Conservation (phyloP, 176 grass and related monocot genomes). For the Rhynchospora breviuscula region DNA sequence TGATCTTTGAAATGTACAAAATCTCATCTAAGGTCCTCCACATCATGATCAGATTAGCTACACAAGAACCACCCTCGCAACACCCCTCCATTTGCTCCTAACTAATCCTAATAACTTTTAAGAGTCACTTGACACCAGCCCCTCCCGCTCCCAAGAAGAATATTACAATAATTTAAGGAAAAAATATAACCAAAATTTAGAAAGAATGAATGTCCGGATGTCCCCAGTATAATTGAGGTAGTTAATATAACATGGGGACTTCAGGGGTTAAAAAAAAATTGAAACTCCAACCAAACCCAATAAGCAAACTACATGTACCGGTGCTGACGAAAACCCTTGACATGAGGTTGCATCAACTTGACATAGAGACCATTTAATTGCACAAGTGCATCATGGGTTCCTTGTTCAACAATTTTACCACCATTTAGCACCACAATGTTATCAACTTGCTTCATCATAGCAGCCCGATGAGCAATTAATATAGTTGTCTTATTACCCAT, state of each 20-base stretch:
- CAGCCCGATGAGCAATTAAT: conserved; percentile 74
- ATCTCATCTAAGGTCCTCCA: conserved; percentile 8
- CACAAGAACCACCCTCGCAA: background rate
- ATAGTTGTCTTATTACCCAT: conserved; percentile 99
- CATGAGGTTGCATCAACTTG: conserved; percentile 97
- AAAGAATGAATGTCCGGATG: conserved; percentile 8
- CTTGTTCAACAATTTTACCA: conserved; percentile 91
- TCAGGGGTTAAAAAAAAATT: background rate
- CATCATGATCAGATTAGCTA: conserved; percentile 9
- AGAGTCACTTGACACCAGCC: background rate
- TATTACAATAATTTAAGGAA: conserved; percentile 15
- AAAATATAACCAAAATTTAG: background rate
- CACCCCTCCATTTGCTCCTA: conserved; percentile 11
- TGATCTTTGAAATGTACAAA: conserved; percentile 2
- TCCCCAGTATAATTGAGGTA: background rate
- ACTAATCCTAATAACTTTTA: conserved; percentile 12
- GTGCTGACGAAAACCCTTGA: conserved; percentile 88
- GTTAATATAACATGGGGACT: background rate
- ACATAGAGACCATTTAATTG: conserved; percentile 86
- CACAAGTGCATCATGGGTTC: conserved; percentile 71
- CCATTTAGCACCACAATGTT: conserved; percentile 86
- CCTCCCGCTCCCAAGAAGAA: background rate
- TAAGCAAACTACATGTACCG: conserved; percentile 51
- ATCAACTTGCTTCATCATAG: conserved; percentile 98
- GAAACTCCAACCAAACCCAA: background rate